Evolutionary conservation across 1,139 yeast genomes (phyloP), one percentile per base, ranked within the genome.

Genomic region (Kluyveromyces sp.): DNA sequence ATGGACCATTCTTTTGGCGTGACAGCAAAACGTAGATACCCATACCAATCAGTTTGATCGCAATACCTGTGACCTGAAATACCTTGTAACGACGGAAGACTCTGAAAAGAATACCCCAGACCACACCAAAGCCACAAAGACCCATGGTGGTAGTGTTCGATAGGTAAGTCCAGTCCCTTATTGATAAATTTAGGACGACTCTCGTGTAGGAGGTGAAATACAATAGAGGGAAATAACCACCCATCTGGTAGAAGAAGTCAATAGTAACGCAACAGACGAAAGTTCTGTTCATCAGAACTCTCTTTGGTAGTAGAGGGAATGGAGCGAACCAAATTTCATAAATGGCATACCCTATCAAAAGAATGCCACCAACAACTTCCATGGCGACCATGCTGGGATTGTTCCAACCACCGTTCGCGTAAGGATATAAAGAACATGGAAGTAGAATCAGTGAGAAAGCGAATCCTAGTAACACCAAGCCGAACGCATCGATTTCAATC

Each of bases 311-410:
- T n/a, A 62, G 54, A 13, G 70, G 69, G 46, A 51, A 57, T 19
- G 67, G 66, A 19, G 68, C 64, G 36, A 53, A 47, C 41, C 46
- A 55, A 30, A 55, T 44, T 50, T 67, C 70, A 39, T 55, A 63
- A 19, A 63, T 26, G 3, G 52, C 50, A 44, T 58, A 64, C 8
- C 46, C 32, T 15, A 65, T 52, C 28, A 67, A 48, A 4, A 67
- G 43, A 2, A 66, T 40, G 32, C 64, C 68, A 41, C 70, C 70
- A 40, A 64, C 63, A 26, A 58, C 58, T 31, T 63, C 51, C 71
- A 67, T 67, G 33, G 71, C 70, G 43, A 67, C 66, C 51, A 67
- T 51, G 46, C 68, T 63, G 31, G 70, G 69, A 45, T 65, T 66
- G 25, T 45, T 54, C 67, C 68, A 67, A 11, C 58, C 61, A 17